Evolutionary conservation across 2,329 filamentous ascomycete genomes (phyloP).

Genomic region (Helminthosporium solani): DNA sequence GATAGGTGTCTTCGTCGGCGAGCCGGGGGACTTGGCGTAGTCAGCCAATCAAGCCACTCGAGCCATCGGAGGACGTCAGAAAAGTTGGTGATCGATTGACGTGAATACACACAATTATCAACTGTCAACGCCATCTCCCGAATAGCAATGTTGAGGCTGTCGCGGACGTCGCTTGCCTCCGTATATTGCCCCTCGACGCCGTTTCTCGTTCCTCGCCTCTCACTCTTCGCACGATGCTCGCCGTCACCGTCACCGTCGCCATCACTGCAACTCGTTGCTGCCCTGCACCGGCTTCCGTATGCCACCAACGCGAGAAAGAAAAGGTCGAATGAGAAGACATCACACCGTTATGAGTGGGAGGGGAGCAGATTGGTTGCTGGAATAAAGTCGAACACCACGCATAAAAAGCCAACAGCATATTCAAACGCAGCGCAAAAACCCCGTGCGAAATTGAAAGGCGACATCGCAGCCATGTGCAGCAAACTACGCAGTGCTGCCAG

Average conservation of each 20-base stretch:
- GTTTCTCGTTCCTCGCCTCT: slow-evolving; percentile 34
- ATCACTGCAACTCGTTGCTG: no score
- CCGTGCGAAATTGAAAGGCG: no score
- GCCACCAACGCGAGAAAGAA: slow-evolving; percentile 1
- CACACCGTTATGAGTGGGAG: not conserved
- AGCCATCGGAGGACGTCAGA: not conserved
- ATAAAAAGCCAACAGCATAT: no score
- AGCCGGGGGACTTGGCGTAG: slow-evolving; percentile 1
- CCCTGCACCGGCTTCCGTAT: slow-evolving; percentile 13
- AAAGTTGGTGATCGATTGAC: no score
- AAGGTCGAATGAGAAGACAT: not conserved
- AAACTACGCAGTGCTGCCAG: slow-evolving; percentile 22
- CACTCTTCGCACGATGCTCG: slow-evolving; percentile 9
- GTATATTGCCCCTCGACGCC: slow-evolving; percentile 38
- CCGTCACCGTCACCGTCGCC: slow-evolving; percentile 1
- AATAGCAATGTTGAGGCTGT: slow-evolving; percentile 21
- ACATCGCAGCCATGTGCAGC: slow-evolving; percentile 3
- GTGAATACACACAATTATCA: no score
- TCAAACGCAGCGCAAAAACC: no score
- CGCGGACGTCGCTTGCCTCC: slow-evolving; percentile 28
- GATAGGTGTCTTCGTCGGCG: slow-evolving; percentile 27
- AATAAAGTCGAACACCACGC: no score
- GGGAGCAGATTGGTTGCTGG: not conserved
- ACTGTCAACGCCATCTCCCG: no score
- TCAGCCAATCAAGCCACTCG: no score